Conservation (phyloP, 768 basidiomycete species). For the Phlebiopsis gigantea region DNA sequence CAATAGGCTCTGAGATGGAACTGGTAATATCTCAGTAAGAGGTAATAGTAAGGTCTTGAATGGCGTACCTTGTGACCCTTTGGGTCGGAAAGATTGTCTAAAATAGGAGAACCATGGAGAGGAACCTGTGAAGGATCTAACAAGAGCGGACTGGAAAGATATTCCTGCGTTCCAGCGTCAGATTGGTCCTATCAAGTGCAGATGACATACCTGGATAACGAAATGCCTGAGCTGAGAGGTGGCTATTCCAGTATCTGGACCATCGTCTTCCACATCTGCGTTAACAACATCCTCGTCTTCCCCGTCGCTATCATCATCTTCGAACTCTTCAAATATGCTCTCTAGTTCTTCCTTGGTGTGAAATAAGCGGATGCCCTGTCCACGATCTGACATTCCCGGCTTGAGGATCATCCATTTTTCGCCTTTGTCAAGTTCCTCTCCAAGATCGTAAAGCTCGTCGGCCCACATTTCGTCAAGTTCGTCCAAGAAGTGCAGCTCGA, state of each 20-base stretch:
- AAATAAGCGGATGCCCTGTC: constrained; percentile 92
- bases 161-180: constrained; percentile 55
- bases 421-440: constrained; percentile 43
- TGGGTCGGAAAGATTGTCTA: constrained; percentile 17
- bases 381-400: constrained; percentile 95
- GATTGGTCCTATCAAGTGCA: too few relatives aligned
- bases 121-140: constrained; percentile 57
- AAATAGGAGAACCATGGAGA: constrained; percentile 21
- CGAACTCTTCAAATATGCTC: constrained; percentile 78
- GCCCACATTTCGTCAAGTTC: constrained; percentile 91
- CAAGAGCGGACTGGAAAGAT: constrained; percentile 71
- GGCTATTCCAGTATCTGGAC: constrained; percentile 50
- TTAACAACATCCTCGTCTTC: constrained; percentile 11
- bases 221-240: constrained; percentile 92
- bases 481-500: constrained; percentile 86
- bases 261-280: neutral
- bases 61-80: constrained; percentile 53
- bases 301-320: constrained; percentile 48
- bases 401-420: constrained; percentile 90
- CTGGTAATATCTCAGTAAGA: constrained; percentile 33
- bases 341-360: constrained; percentile 67
- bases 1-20: constrained; percentile 94
- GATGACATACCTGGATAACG: constrained; percentile 85
- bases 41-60: neutral
- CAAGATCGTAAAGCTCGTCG: constrained; percentile 91